A percentile compares a stretch with the other conserved stretches of the same genome.
Conservation (phyloP, 257 asterid species). For the Echites panduratus region DNA sequence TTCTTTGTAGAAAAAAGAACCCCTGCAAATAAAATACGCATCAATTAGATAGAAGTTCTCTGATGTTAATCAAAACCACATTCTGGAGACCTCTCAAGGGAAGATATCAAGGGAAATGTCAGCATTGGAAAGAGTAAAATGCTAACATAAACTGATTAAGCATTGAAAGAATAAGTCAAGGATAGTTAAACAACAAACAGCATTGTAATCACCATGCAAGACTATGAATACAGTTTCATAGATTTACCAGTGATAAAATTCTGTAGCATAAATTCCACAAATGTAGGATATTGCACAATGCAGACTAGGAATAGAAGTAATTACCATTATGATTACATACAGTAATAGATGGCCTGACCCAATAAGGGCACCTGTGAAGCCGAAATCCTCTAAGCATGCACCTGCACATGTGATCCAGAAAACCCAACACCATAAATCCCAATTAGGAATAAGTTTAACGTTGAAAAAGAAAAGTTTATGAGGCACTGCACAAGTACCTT, state of each 20-base stretch:
- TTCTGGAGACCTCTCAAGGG: background rate
- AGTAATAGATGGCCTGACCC: constrained; percentile 90
- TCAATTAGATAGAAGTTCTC: no score
- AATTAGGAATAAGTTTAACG: background rate
- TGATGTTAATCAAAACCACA: background rate
- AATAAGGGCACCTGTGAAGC: constrained; percentile 88
- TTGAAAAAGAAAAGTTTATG: background rate
- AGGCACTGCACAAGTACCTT: constrained; percentile 49
- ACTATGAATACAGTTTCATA: background rate
- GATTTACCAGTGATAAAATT: background rate
- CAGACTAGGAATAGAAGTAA: background rate
- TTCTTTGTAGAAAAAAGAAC: constrained; percentile 85
- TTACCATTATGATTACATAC: constrained; percentile 85
- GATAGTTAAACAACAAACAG: background rate
- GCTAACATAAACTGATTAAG: no score
- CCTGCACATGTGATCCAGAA: constrained; percentile 41
- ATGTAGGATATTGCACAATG: background rate
- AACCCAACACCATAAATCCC: background rate
- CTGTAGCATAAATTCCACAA: background rate
- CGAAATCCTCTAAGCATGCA: constrained; percentile 97
- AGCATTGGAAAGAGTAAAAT: background rate
- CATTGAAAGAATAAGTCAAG: background rate
- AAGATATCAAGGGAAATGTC: background rate
- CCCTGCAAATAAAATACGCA: constrained; percentile 43
- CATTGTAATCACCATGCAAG: background rate